These are phyloP conservation scores for Neotropicomus parvogracilis DNA, from an alignment of 1,284 basidiomycete genomes.

Conservation along the genomic window DNA sequence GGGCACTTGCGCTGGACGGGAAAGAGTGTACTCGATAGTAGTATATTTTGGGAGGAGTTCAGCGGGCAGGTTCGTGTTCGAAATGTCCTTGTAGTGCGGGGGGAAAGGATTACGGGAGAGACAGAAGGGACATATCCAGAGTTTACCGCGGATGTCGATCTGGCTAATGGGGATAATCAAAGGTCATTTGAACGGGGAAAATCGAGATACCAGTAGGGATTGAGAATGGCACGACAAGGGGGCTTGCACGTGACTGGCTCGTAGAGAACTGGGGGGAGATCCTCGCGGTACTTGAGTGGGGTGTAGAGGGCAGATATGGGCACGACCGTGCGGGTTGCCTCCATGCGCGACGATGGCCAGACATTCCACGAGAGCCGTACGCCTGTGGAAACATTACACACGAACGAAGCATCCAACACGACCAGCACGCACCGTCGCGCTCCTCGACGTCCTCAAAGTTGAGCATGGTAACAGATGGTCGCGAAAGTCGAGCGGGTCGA, in stretches of 20 bases:
- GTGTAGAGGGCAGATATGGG: conserved; percentile 98
- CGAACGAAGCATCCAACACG: neutral
- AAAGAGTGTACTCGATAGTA: conserved; percentile 97
- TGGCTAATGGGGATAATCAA: conserved; percentile 55
- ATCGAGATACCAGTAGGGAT: conserved; percentile 84
- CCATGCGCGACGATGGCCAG: conserved; percentile 96
- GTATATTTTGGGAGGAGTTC: conserved; percentile 98
- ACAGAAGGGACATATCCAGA: conserved; percentile 99
- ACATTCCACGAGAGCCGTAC: conserved; percentile 96
- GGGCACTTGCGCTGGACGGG: conserved; percentile 86
- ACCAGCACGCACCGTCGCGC: conserved; percentile 48
- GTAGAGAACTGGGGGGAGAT: conserved; percentile 94
- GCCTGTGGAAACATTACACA: conserved; percentile 45
- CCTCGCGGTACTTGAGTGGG: conserved; percentile 91
- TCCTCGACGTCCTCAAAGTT: conserved; percentile 63
- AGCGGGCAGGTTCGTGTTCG: conserved; percentile 92
- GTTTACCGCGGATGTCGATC: conserved; percentile 96
- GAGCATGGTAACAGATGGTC: conserved; percentile 32
- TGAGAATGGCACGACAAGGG: conserved; percentile 94
- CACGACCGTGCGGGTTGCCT: conserved; percentile 96
- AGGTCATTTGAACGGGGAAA: neutral
- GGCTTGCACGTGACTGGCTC: conserved; percentile 99
- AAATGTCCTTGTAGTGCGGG: conserved; percentile 98
- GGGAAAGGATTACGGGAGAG: conserved; percentile 96
- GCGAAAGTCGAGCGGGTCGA: conserved; percentile 12